Percentiles rank a stretch among this genome's conserved stretches.
phyloP scores from a whole-genome alignment of 2,329 filamentous ascomycete species.

The Diaporthe eres region DNA sequence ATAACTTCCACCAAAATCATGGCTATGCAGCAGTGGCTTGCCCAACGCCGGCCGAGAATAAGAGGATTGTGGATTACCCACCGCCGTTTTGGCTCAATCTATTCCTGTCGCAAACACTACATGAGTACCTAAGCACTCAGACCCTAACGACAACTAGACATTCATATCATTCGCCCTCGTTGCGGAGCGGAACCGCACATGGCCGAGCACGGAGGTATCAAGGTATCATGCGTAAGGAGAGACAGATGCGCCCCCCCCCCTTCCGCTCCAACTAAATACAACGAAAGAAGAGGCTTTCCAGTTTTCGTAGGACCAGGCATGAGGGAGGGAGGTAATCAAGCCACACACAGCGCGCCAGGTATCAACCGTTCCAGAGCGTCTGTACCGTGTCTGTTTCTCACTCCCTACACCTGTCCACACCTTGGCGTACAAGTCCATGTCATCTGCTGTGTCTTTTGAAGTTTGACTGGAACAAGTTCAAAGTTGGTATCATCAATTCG shows the following conservation, averaged over 20 bases:
- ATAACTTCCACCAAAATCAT: background rate
- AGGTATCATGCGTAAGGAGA: background rate
- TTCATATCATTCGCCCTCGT: background rate
- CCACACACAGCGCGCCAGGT: background rate
- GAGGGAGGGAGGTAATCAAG: background rate
- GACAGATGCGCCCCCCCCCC: background rate
- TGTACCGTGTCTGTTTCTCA: background rate
- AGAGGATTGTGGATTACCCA: background rate
- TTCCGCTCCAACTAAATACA: background rate
- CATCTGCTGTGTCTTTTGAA: background rate
- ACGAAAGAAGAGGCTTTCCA: background rate
- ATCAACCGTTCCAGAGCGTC: background rate
- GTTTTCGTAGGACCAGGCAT: background rate
- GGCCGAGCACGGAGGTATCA: slow-evolving; percentile 8
- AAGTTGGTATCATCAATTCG: background rate
- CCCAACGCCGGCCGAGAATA: no score
- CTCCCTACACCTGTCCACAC: background rate
- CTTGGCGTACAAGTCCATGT: background rate
- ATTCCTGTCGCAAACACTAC: background rate
- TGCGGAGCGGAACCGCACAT: slow-evolving; percentile 11
- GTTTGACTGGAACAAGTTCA: background rate
- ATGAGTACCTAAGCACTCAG: background rate
- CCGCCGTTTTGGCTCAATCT: background rate
- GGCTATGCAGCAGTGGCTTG: background rate
- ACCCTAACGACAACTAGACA: background rate